Evolutionary conservation across 257 asterid species (phyloP).

Genomic region (Gentiana straminea): DNA sequence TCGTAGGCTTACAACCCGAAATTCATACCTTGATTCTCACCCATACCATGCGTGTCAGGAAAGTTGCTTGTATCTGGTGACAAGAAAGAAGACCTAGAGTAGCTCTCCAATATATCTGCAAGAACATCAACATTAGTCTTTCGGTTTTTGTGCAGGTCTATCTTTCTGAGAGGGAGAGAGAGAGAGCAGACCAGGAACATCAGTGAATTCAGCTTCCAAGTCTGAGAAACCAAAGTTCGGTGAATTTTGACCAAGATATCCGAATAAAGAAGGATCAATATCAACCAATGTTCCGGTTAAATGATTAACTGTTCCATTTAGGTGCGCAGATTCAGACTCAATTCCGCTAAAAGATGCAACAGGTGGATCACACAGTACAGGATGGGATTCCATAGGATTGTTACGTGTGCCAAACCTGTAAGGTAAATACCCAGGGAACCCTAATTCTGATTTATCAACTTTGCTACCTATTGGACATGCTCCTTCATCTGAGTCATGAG

Average conservation of each 20-base stretch:
- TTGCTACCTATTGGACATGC: conserved; percentile 38
- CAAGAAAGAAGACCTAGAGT: conserved; percentile 47
- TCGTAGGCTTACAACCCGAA: background rate
- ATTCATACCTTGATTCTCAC: conserved; percentile 10
- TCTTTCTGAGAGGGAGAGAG: background rate
- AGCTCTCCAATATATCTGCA: conserved; percentile 59
- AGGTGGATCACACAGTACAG: conserved; percentile 55
- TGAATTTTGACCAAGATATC: conserved; percentile 42
- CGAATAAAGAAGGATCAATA: conserved; percentile 50
- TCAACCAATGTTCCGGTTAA: conserved; percentile 35
- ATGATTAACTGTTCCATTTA: conserved; percentile 22
- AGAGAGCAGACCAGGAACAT: conserved; percentile 42
- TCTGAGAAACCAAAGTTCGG: conserved; percentile 44
- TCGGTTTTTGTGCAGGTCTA: background rate
- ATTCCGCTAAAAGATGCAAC: conserved; percentile 52
- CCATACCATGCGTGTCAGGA: conserved; percentile 52
- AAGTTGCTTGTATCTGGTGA: conserved; percentile 42
- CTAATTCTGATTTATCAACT: conserved; percentile 45
- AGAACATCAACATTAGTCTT: background rate
- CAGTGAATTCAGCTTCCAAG: conserved; percentile 41
- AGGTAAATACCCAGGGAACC: conserved; percentile 44
- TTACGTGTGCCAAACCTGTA: conserved; percentile 42
- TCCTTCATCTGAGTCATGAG: conserved; percentile 43
- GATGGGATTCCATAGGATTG: conserved; percentile 47
- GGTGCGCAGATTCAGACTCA: conserved; percentile 50